Conservation (phyloP, 228 moss, liverwort and hornwort genomes). For the Sphagnum magellanicum region DNA sequence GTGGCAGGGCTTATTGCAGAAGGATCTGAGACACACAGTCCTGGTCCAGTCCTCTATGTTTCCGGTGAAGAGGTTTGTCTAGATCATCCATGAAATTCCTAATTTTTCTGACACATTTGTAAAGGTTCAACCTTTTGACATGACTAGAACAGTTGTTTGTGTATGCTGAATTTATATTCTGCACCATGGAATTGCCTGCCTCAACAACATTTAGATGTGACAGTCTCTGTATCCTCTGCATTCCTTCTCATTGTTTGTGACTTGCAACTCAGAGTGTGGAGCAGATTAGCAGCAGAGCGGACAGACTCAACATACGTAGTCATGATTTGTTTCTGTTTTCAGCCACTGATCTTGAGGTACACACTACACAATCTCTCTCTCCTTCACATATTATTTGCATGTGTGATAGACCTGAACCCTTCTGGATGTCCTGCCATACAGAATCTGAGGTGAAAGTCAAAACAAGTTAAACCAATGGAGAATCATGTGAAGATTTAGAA, state of each 20-base stretch:
- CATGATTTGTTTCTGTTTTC: slow-evolving; percentile 90
- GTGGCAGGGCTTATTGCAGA: slow-evolving; percentile 85
- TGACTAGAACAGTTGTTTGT: too few species aligned
- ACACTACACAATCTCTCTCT: slow-evolving; percentile 8
- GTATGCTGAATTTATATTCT: too few species aligned
- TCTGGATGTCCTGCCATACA: too few species aligned
- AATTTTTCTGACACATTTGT: not conserved
- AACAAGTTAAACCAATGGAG: too few species aligned
- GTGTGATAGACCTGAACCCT: too few species aligned
- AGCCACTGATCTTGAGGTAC: slow-evolving; percentile 97
- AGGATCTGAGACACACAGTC: slow-evolving; percentile 55
- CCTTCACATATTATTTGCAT: slow-evolving; percentile 12
- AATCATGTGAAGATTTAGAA: too few species aligned
- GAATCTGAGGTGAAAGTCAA: too few species aligned
- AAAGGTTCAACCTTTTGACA: too few species aligned
- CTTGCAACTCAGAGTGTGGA: slow-evolving; percentile 69
- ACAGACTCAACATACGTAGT: slow-evolving; percentile 73
- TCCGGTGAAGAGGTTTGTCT: slow-evolving; percentile 94
- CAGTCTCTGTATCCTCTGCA: not conserved
- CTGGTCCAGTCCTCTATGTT: slow-evolving; percentile 88
- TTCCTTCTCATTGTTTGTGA: not conserved
- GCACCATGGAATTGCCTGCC: too few species aligned
- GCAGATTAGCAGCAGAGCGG: slow-evolving; percentile 96
- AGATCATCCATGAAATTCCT: not conserved
- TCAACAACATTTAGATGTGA: too few species aligned